Evolutionary conservation across 805 yeast genomes (phyloP).

Genomic region (Lipomyces sp.): DNA sequence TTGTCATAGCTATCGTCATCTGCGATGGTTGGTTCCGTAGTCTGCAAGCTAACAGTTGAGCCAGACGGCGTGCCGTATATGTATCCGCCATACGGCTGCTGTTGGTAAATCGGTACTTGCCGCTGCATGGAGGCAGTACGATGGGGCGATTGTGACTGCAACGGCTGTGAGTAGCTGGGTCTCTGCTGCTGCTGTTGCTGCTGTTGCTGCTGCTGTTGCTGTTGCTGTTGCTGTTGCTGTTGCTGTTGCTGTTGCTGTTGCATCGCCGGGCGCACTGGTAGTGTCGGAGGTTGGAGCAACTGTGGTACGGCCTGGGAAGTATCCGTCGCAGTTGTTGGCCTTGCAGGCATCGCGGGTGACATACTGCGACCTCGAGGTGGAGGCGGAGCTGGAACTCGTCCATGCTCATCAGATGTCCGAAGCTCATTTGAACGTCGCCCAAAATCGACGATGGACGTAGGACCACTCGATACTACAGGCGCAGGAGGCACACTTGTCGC

Average conservation of each 20-base stretch:
- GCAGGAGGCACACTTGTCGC: conserved; percentile 10
- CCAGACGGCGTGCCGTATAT: not conserved
- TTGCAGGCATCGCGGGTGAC: conserved; percentile 13
- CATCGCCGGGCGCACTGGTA: not conserved
- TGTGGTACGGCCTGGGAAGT: not conserved
- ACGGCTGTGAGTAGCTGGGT: not conserved
- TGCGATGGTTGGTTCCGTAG: not conserved
- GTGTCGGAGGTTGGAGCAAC: conserved; percentile 4
- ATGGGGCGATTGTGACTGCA: conserved; percentile 7
- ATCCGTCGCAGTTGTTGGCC: not conserved
- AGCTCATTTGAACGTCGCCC: conserved; percentile 18
- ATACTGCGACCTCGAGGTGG: conserved; percentile 23
- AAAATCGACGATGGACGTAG: conserved; percentile 15
- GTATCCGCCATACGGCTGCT: not conserved
- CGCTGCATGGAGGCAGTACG: not conserved
- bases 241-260: not conserved
- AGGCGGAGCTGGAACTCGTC: conserved; percentile 8
- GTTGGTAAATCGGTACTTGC: not conserved
- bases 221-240: not conserved
- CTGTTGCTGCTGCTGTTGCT: not conserved
- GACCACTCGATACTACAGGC: conserved; percentile 6
- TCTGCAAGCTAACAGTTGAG: conserved; percentile 13
- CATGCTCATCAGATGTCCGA: conserved; percentile 7
- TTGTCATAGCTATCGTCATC: conserved; percentile 18
- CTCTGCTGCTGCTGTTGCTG: too few relatives aligned